Percentiles rank a stretch among this genome's conserved stretches.
phyloP scores from a whole-genome alignment of 1,139 yeast species.

The Kodamaea alishanica region DNA sequence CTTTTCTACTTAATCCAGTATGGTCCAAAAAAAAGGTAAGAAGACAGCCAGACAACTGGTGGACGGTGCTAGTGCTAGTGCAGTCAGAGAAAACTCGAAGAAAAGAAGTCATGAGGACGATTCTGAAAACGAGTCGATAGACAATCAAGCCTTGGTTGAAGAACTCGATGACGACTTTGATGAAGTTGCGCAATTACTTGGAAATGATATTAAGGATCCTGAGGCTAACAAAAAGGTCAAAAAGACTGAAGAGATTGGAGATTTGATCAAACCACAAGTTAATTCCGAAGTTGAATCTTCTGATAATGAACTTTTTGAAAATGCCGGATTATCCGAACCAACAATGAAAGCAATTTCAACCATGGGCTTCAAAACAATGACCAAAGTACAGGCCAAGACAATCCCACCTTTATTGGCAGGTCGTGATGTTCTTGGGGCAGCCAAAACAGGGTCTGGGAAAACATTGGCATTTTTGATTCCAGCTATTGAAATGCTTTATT shows the following conservation, averaged over 20 bases:
- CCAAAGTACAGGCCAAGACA: slow-evolving; percentile 89
- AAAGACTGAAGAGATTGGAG: slow-evolving; percentile 19
- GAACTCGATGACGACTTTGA: slow-evolving; percentile 52
- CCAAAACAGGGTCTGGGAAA: slow-evolving; percentile 97
- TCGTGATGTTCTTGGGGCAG: slow-evolving; percentile 93
- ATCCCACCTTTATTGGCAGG: slow-evolving; percentile 95
- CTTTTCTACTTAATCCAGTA: slow-evolving; percentile 9
- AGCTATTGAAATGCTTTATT: slow-evolving; percentile 85
- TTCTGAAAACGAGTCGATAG: slow-evolving; percentile 19
- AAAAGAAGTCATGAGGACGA: slow-evolving; percentile 4
- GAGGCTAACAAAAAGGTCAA: slow-evolving; percentile 25
- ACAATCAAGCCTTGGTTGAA: slow-evolving; percentile 43
- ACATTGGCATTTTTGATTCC: slow-evolving; percentile 94
- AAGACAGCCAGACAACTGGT: slow-evolving; percentile 2
- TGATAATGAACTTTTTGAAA: slow-evolving; percentile 42
- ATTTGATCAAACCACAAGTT: slow-evolving; percentile 27
- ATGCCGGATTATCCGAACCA: slow-evolving; percentile 66
- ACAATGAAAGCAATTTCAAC: slow-evolving; percentile 73
- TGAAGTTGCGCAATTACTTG: slow-evolving; percentile 54
- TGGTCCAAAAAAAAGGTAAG: slow-evolving; percentile 11
- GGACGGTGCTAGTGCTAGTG: slow-evolving; percentile 1
- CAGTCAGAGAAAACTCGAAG: slow-evolving; percentile 8
- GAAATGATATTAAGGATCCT: slow-evolving; percentile 41
- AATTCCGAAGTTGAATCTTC: slow-evolving; percentile 28
- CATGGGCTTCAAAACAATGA: slow-evolving; percentile 90